Conservation (phyloP, 2,329 filamentous ascomycete species). For the Cryphonectria radicalis region DNA sequence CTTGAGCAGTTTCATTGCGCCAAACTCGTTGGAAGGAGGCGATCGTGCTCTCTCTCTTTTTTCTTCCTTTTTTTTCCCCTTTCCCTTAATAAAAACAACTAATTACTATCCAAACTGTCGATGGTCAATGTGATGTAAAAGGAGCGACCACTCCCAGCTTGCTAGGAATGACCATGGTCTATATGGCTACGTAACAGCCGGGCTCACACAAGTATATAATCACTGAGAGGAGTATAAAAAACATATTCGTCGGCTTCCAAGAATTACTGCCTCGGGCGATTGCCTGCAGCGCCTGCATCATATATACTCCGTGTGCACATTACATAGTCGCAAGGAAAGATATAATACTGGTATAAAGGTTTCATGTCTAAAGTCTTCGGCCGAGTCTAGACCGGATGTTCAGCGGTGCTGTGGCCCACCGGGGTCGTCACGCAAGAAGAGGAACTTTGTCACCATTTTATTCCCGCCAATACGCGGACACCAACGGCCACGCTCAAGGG, state of each 20-base stretch:
- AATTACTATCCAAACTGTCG: too few relatives aligned
- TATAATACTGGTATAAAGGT: not conserved
- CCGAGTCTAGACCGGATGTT: not conserved
- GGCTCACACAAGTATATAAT: too few relatives aligned
- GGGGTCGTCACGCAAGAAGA: not conserved
- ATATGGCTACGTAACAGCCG: too few relatives aligned
- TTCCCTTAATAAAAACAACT: too few relatives aligned
- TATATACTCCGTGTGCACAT: not conserved
- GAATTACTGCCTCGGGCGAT: not conserved
- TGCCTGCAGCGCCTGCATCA: not conserved
- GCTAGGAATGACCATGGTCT: too few relatives aligned
- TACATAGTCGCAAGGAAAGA: not conserved
- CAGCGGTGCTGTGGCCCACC: not conserved
- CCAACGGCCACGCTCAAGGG: not conserved
- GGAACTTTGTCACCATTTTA: not conserved
- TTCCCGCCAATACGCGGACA: not conserved
- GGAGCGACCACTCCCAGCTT: too few relatives aligned
- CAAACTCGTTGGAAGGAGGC: not conserved
- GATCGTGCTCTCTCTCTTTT: not conserved
- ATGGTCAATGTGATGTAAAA: too few relatives aligned
- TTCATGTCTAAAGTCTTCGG: not conserved
- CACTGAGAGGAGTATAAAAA: too few relatives aligned
- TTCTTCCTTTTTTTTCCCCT: too few relatives aligned
- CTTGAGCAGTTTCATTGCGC: not conserved
- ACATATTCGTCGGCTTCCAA: too few relatives aligned